Conservation (phyloP, 2,329 filamentous ascomycete genomes). For the Talaromyces sp. region DNA sequence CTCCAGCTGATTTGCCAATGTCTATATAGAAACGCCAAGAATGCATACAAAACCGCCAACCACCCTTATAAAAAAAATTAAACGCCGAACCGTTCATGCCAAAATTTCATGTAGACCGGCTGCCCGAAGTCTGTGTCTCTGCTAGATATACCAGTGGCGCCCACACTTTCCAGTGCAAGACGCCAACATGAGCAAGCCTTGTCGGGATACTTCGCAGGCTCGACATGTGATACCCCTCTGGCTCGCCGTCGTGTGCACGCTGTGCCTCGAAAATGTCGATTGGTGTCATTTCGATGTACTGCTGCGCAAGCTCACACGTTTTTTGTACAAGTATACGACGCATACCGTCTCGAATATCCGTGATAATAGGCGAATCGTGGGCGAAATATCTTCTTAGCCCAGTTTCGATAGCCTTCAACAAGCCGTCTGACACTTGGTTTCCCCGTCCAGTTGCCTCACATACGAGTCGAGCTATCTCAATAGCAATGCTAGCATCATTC, state of each 20-base stretch:
- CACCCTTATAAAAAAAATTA: not conserved
- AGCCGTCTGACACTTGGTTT: constrained; percentile 26
- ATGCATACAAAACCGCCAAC: constrained; percentile 10
- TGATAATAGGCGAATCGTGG: constrained; percentile 25
- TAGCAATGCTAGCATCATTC: constrained; percentile 33
- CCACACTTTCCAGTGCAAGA: constrained; percentile 91
- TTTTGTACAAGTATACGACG: constrained; percentile 27
- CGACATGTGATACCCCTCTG: not conserved
- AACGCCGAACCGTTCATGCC: too few species aligned
- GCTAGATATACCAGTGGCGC: constrained; percentile 63
- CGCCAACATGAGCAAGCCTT: constrained; percentile 74
- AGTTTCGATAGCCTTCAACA: constrained; percentile 30
- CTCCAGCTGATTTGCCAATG: not conserved
- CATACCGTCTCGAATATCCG: constrained; percentile 29
- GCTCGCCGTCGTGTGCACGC: constrained; percentile 16
- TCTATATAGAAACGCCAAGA: constrained; percentile 1
- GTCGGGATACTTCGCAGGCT: constrained; percentile 51
- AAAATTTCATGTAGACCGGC: not conserved
- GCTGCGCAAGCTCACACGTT: constrained; percentile 27
- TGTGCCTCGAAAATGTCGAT: constrained; percentile 42
- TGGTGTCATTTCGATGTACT: constrained; percentile 38
- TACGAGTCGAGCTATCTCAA: constrained; percentile 40
- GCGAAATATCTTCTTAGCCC: constrained; percentile 32
- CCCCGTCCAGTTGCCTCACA: constrained; percentile 27
- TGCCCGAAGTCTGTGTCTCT: constrained; percentile 14